Percentiles rank a stretch among this genome's conserved stretches.
phyloP scores from a whole-genome alignment of 495 filamentous ascomycete species.

The Trichoderma parareesei region DNA sequence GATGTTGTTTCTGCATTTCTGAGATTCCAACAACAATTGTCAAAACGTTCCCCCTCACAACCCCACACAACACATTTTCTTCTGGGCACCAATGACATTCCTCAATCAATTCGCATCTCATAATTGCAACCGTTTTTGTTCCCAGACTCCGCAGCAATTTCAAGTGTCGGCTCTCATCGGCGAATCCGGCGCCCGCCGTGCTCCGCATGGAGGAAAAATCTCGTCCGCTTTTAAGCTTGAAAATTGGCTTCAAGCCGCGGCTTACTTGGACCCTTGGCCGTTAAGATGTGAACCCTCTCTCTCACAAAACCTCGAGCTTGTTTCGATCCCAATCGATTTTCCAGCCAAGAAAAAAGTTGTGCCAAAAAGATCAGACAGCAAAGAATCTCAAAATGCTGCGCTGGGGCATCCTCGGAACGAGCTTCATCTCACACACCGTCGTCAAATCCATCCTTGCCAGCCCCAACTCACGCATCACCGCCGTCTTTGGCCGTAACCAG shows the following conservation, averaged over 20 bases:
- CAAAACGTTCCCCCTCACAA: too few species aligned
- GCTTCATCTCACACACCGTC: neutral
- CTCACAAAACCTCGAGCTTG: neutral
- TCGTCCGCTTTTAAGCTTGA: slow-evolving; percentile 1
- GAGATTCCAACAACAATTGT: too few species aligned
- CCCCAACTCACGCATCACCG: slow-evolving; percentile 1
- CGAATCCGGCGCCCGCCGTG: neutral
- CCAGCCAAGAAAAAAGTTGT: too few species aligned
- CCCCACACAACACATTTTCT: too few species aligned
- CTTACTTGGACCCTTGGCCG: neutral
- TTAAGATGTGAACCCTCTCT: neutral
- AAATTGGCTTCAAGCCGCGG: neutral
- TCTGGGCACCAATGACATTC: neutral
- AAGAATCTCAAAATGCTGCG: neutral
- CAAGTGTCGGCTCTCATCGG: neutral
- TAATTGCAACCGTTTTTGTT: neutral
- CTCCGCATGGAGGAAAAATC: neutral
- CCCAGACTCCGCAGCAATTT: neutral
- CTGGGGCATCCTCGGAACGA: neutral
- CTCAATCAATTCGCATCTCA: neutral
- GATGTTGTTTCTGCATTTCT: too few species aligned
- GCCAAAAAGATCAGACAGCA: neutral
- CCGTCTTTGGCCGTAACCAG: neutral
- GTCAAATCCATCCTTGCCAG: neutral
- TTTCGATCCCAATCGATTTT: too few species aligned